Evolutionary conservation across 345 rosid genomes (phyloP).

Genomic region (Acer saccharum): DNA sequence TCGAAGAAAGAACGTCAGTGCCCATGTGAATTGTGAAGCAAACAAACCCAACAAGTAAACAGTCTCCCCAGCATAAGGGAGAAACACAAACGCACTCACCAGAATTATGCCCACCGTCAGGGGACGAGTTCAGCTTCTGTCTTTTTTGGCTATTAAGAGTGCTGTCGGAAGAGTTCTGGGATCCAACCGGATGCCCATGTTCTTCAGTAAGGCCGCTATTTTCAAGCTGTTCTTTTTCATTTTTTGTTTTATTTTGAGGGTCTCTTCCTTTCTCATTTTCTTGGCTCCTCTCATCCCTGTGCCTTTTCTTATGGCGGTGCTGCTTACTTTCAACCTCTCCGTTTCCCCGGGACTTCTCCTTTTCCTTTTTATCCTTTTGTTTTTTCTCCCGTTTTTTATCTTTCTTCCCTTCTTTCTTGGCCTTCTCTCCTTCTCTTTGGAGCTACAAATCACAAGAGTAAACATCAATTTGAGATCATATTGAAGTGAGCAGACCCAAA

Average conservation of each 20-base stretch:
- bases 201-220: constrained; percentile 71
- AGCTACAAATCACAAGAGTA: constrained; percentile 32
- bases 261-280: constrained; percentile 36
- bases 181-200: constrained; percentile 48
- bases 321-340: constrained; percentile 38
- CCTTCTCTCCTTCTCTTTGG: constrained; percentile 42
- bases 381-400: constrained; percentile 34
- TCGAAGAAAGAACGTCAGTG: constrained; percentile 51
- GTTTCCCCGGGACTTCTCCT: constrained; percentile 29
- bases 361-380: constrained; percentile 27
- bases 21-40: constrained; percentile 46
- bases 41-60: constrained; percentile 54
- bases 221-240: constrained; percentile 42
- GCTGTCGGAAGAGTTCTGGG: constrained; percentile 43
- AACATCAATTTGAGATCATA: constrained; percentile 23
- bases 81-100: constrained; percentile 64
- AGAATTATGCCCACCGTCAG: constrained; percentile 45
- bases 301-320: constrained; percentile 41
- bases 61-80: constrained; percentile 50
- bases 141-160: constrained; percentile 46
- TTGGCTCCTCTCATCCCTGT: constrained; percentile 28
- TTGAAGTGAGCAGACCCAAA: background rate
- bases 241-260: constrained; percentile 29
- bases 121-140: constrained; percentile 37
- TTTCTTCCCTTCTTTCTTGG: constrained; percentile 29